A percentile compares a stretch with the other conserved stretches of the same genome.
These are phyloP conservation scores for Wickerhamiella occidentalis DNA, from an alignment of 805 yeast genomes.

Conservation along the genomic window DNA sequence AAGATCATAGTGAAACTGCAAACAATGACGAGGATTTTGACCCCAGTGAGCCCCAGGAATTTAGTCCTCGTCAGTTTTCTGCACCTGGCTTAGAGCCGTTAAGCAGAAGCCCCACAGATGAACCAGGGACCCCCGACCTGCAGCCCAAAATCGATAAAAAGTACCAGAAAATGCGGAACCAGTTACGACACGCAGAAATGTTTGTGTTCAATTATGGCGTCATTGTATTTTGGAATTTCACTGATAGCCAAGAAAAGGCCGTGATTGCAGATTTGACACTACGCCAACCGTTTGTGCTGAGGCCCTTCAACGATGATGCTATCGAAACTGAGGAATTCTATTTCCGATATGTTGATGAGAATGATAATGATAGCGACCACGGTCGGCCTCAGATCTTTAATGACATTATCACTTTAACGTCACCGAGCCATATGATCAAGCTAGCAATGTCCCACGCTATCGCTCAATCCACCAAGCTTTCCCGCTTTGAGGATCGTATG, in stretches of 20 bases:
- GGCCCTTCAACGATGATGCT: constrained; percentile 70
- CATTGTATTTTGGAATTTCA: constrained; percentile 95
- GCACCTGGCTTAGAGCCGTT: not conserved
- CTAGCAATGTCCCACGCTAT: constrained; percentile 91
- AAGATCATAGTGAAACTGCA: constrained; percentile 39
- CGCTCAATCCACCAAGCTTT: constrained; percentile 87
- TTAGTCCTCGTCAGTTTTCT: constrained; percentile 34
- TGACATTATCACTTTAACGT: constrained; percentile 81
- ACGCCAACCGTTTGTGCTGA: constrained; percentile 39
- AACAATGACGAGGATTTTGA: constrained; percentile 44
- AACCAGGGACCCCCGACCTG: not conserved
- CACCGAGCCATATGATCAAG: constrained; percentile 87
- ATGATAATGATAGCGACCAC: constrained; percentile 14
- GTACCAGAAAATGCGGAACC: constrained; percentile 21
- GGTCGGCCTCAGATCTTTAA: constrained; percentile 49
- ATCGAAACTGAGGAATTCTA: constrained; percentile 86
- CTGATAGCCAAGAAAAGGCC: constrained; percentile 85
- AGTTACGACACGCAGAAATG: constrained; percentile 55
- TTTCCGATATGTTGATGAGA: constrained; percentile 47
- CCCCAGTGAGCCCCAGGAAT: constrained; percentile 87
- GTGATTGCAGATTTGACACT: constrained; percentile 83
- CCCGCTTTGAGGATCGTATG: constrained; percentile 85
- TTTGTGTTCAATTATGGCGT: constrained; percentile 87
- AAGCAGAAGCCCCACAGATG: not conserved
- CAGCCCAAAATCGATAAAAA: constrained; percentile 24